Conservation (phyloP, 1,284 basidiomycete genomes). For the Malassezia globosa region DNA sequence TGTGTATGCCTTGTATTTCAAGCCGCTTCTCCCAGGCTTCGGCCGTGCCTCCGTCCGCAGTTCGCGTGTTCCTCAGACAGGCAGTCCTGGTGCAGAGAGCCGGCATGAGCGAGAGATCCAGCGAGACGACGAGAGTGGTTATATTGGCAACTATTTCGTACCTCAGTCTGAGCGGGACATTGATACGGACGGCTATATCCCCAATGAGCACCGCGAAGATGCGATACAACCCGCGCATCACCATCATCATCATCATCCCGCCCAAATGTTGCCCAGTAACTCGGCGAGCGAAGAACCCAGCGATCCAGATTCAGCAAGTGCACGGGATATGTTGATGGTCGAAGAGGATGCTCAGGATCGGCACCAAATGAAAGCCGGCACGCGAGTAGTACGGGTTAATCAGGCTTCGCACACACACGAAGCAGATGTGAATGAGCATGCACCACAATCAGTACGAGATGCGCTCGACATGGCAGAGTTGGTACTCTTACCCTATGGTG, state of each 20-base stretch:
- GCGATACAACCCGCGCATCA: conserved; percentile 19
- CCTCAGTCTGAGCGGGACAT: conserved; percentile 37
- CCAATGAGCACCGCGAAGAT: conserved; percentile 30
- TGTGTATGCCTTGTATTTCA: conserved; percentile 79
- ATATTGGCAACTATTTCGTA: conserved; percentile 55
- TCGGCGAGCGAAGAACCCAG: neutral
- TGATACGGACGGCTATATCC: conserved; percentile 42
- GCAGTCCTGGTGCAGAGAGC: conserved; percentile 56
- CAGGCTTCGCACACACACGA: conserved; percentile 46
- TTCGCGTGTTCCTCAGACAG: conserved; percentile 54
- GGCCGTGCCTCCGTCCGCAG: conserved; percentile 72
- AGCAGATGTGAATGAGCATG: conserved; percentile 35
- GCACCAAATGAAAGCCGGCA: conserved; percentile 17
- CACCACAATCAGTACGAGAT: conserved; percentile 36
- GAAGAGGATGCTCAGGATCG: conserved; percentile 16
- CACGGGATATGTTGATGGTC: conserved; percentile 12
- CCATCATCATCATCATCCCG: too few species aligned
- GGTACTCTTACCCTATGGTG: conserved; percentile 43
- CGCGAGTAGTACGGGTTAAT: conserved; percentile 32
- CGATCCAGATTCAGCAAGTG: conserved; percentile 9
- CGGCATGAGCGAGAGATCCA: conserved; percentile 59
- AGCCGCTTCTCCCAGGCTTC: conserved; percentile 82
- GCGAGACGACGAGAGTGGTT: conserved; percentile 77
- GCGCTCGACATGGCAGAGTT: conserved; percentile 43
- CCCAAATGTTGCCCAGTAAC: neutral